These are phyloP conservation scores for Vigna radiata DNA, from an alignment of 306 rosid species.

Conservation along the genomic window DNA sequence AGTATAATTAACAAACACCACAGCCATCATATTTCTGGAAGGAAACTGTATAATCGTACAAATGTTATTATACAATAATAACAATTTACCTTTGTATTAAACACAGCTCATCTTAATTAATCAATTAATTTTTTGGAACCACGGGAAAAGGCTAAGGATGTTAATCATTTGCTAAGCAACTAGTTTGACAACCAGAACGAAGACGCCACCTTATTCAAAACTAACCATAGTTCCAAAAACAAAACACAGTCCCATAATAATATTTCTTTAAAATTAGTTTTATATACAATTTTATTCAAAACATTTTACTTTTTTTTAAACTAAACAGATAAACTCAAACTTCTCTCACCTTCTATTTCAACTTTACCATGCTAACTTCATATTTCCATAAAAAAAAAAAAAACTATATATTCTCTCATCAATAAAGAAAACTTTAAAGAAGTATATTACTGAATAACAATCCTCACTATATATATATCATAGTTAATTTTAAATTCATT, in stretches of 20 bases:
- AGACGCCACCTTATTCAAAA: background rate
- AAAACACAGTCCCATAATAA: background rate
- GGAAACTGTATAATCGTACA: constrained; percentile 1
- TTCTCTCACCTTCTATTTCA: too few species aligned
- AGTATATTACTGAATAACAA: too few species aligned
- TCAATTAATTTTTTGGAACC: constrained; percentile 17
- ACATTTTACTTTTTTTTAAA: too few species aligned
- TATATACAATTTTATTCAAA: too few species aligned
- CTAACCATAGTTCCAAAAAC: background rate
- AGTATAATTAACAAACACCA: constrained; percentile 36
- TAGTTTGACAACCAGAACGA: constrained; percentile 33
- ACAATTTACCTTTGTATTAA: background rate
- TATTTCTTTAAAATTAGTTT: background rate
- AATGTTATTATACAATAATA: background rate
- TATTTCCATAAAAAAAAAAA: too few species aligned
- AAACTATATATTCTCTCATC: too few species aligned
- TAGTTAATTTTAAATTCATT: too few species aligned
- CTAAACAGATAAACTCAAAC: too few species aligned
- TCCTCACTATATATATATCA: too few species aligned
- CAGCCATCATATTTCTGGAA: constrained; percentile 18
- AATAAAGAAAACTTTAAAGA: too few species aligned
- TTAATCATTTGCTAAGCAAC: constrained; percentile 42
- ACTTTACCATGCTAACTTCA: too few species aligned
- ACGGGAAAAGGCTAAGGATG: background rate
- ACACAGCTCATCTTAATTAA: constrained; percentile 5